phyloP scores from a whole-genome alignment of 179 eudicot genomes.

The Camellia oleifera region DNA sequence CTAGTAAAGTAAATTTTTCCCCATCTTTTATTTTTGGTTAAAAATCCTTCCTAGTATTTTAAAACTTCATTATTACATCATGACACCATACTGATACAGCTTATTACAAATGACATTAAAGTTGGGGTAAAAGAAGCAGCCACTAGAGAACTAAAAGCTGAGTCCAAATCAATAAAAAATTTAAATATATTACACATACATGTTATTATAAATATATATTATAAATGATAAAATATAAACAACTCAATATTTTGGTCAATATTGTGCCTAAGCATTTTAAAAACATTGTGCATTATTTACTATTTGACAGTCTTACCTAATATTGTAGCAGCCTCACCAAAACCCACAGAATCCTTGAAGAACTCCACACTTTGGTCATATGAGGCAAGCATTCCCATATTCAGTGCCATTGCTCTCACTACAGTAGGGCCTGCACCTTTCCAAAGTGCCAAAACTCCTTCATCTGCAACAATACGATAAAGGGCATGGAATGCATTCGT shows the following conservation, averaged over 20 bases:
- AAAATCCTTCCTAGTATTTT: not conserved
- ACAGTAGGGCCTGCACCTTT: slow-evolving; percentile 98
- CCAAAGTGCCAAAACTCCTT: slow-evolving; percentile 88
- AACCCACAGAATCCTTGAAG: slow-evolving; percentile 63
- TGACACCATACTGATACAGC: not conserved
- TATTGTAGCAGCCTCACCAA: slow-evolving; percentile 68
- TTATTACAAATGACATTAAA: no score
- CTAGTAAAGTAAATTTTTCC: no score
- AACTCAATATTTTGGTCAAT: not conserved
- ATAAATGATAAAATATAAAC: not conserved
- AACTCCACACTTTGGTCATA: slow-evolving; percentile 93
- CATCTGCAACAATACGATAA: slow-evolving; percentile 67
- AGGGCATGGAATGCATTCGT: slow-evolving; percentile 93
- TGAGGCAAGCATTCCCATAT: slow-evolving; percentile 99
- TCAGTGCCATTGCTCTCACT: slow-evolving; percentile 95
- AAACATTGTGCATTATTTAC: not conserved
- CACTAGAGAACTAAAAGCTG: not conserved
- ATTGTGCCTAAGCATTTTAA: not conserved
- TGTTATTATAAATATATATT: no score
- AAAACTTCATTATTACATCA: not conserved
- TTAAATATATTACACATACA: no score
- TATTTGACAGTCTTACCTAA: slow-evolving; percentile 43
- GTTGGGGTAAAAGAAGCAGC: not conserved
- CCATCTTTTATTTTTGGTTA: no score
- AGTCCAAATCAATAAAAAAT: not conserved